Evolutionary conservation across 352 stramenopile species (phyloP).

Genomic region (Phytophthora kernoviae): DNA sequence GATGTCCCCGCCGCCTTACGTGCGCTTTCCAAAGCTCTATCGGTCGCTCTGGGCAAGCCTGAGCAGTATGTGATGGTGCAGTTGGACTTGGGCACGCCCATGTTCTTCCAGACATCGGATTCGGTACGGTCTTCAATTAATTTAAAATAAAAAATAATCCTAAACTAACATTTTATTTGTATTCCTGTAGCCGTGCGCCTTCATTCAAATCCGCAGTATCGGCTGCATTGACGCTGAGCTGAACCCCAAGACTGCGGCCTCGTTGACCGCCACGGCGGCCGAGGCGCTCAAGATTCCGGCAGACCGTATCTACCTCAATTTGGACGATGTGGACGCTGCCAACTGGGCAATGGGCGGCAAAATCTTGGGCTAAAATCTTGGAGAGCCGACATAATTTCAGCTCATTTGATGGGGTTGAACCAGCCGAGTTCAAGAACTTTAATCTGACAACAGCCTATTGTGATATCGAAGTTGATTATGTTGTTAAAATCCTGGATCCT

Average conservation of each 20-base stretch:
- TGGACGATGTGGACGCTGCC: constrained; percentile 32
- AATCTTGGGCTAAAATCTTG: constrained; percentile 11
- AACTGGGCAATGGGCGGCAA: constrained; percentile 38
- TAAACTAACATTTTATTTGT: no score
- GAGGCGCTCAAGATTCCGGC: constrained; percentile 29
- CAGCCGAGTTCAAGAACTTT: no score
- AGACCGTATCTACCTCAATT: constrained; percentile 45
- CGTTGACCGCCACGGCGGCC: constrained; percentile 30
- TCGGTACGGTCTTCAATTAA: constrained; percentile 17
- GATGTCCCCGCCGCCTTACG: constrained; percentile 31
- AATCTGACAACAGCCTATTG: no score
- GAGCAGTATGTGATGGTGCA: constrained; percentile 45
- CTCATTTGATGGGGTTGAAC: no score
- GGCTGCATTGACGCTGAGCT: constrained; percentile 35
- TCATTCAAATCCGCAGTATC: constrained; percentile 44
- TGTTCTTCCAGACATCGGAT: constrained; percentile 33
- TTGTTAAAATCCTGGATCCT: no score
- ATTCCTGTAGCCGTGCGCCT: constrained; percentile 35
- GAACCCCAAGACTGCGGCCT: constrained; percentile 36
- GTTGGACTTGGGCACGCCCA: constrained; percentile 36
- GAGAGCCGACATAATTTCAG: no score
- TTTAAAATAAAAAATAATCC: no score
- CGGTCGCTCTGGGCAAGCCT: constrained; percentile 34
- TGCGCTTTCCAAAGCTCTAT: constrained; percentile 42
- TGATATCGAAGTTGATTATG: no score